Percentiles rank a stretch among this genome's conserved stretches.
Conservation (phyloP, 75 land plant genomes). For the Azolla pinnata region DNA sequence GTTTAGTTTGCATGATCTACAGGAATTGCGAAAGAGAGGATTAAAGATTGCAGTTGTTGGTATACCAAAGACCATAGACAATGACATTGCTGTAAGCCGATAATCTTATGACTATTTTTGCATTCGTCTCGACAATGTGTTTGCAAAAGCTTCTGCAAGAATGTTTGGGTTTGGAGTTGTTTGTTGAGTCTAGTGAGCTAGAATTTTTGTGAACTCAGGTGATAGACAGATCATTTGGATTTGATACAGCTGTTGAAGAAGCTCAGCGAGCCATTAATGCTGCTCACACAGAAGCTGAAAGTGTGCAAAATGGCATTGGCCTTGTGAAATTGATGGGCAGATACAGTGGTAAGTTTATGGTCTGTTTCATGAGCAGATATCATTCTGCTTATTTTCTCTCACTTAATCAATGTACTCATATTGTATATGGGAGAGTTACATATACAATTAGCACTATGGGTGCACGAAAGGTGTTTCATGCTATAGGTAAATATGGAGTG, state of each 20-base stretch:
- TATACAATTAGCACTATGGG: no score
- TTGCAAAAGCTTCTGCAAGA: no score
- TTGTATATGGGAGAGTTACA: no score
- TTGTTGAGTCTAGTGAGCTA: no score
- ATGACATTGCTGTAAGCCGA: slow-evolving; percentile 42
- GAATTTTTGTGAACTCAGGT: no score
- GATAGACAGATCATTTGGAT: slow-evolving; percentile 78
- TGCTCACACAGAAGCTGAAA: slow-evolving; percentile 75
- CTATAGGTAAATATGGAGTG: no score
- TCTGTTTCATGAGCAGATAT: not conserved
- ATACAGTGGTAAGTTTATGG: slow-evolving; percentile 43
- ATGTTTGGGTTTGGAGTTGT: no score
- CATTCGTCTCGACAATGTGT: no score
- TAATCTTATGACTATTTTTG: not conserved
- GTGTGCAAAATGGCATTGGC: slow-evolving; percentile 49
- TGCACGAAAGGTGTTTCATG: no score
- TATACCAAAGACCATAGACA: slow-evolving; percentile 72
- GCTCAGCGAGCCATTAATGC: slow-evolving; percentile 78
- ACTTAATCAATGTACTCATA: no score
- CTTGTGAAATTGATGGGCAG: slow-evolving; percentile 87
- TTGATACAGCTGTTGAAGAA: slow-evolving; percentile 79
- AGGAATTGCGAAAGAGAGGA: slow-evolving; percentile 60
- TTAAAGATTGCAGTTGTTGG: slow-evolving; percentile 66
- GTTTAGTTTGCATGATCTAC: slow-evolving; percentile 4
- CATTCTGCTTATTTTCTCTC: not conserved